Conservation (phyloP, 805 yeast species). For the Diddensiella santjacobensis region DNA sequence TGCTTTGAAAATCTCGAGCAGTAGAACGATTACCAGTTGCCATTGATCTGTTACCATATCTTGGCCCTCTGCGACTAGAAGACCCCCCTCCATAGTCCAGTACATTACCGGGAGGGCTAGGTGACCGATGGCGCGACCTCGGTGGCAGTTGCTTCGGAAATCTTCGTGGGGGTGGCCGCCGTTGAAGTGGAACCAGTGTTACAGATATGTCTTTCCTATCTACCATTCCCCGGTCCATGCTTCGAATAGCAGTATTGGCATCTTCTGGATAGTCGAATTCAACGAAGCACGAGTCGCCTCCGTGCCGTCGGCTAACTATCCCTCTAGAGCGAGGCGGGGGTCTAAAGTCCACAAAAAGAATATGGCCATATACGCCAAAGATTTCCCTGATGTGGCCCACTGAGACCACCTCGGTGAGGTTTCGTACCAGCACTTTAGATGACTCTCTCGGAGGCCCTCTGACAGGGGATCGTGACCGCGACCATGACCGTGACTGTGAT, state of each 20-base stretch:
- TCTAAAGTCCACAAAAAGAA: constrained; percentile 8
- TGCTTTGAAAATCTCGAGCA: too few species aligned
- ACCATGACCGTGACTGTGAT: constrained; percentile 7
- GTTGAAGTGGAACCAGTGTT: background rate
- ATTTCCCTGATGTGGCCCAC: constrained; percentile 19
- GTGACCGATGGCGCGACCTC: too few species aligned
- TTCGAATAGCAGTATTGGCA: constrained; percentile 13
- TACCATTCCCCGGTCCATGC: constrained; percentile 21
- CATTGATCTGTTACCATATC: background rate
- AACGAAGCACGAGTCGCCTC: constrained; percentile 8
- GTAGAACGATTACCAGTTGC: background rate
- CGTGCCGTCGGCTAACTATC: background rate
- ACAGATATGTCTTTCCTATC: constrained; percentile 13
- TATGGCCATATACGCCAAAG: constrained; percentile 19
- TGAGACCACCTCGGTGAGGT: constrained; percentile 5
- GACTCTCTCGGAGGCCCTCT: background rate
- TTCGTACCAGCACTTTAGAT: constrained; percentile 5
- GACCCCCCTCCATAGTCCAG: constrained; percentile 3
- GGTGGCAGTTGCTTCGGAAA: too few species aligned
- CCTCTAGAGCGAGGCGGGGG: background rate
- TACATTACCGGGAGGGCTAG: background rate
- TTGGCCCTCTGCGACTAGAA: background rate
- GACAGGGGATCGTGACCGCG: constrained; percentile 2
- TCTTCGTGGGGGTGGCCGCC: too few species aligned
- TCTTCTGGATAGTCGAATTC: constrained; percentile 12